Percentiles rank a stretch among this genome's conserved stretches.
Conservation (phyloP, 257 asterid genomes). For the Dorcoceras hygrometricum region DNA sequence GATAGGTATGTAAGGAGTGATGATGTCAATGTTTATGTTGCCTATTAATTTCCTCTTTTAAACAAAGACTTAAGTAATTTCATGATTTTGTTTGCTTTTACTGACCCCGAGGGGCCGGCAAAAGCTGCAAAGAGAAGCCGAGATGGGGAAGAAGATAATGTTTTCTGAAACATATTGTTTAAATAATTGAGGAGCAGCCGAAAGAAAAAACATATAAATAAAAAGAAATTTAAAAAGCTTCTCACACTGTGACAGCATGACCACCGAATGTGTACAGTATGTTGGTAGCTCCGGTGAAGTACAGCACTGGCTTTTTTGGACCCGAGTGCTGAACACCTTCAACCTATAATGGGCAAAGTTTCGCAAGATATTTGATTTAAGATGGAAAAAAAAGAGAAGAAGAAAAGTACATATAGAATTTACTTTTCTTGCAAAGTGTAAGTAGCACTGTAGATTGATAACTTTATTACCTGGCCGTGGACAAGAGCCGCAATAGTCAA, state of each 20-base stretch:
- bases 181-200: not conserved
- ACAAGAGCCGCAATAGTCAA: constrained; percentile 60
- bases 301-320: constrained; percentile 57
- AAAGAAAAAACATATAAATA: not conserved
- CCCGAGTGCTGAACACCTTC: constrained; percentile 61
- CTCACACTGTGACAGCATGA: constrained; percentile 89
- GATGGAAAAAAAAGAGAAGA: not conserved
- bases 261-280: constrained; percentile 88
- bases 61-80: constrained; percentile 32
- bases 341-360: constrained; percentile 31
- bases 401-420: not conserved
- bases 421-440: not conserved
- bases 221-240: constrained; percentile 22
- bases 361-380: not conserved
- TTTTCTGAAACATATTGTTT: not conserved
- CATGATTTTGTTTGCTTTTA: constrained; percentile 46
- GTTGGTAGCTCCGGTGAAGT: constrained; percentile 93
- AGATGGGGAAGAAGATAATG: constrained; percentile 30
- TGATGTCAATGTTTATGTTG: constrained; percentile 2
- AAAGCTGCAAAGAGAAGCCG: constrained; percentile 73
- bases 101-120: constrained; percentile 54
- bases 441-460: not conserved
- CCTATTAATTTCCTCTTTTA: constrained; percentile 1
- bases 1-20: not conserved
- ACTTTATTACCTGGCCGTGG: constrained; percentile 67